Evolutionary conservation across 305 asterid species (phyloP).

Genomic region (Lippia alba): DNA sequence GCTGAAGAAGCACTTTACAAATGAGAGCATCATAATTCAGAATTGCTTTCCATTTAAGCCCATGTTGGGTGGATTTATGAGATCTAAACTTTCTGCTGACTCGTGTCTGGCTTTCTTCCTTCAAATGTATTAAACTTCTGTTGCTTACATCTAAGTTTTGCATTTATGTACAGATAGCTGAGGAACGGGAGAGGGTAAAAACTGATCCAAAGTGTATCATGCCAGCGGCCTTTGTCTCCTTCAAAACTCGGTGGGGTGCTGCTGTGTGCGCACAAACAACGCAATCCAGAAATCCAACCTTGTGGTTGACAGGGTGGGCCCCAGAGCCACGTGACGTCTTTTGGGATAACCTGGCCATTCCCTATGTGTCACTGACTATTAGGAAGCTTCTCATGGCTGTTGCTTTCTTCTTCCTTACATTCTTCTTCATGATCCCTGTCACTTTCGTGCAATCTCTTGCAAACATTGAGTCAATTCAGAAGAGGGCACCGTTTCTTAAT

Average conservation of each 20-base stretch:
- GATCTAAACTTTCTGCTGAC: slow-evolving; percentile 4
- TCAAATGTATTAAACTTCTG: slow-evolving; percentile 22
- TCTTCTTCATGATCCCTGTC: slow-evolving; percentile 90
- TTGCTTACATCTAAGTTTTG: slow-evolving; percentile 30
- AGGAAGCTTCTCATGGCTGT: slow-evolving; percentile 81
- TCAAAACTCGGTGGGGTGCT: slow-evolving; percentile 92
- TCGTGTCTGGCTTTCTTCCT: slow-evolving; percentile 14
- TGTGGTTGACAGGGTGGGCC: slow-evolving; percentile 98
- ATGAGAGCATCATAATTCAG: slow-evolving; percentile 25
- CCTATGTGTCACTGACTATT: slow-evolving; percentile 80
- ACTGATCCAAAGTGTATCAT: slow-evolving; percentile 64
- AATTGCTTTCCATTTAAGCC: slow-evolving; percentile 12
- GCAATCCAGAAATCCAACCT: slow-evolving; percentile 86
- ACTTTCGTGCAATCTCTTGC: slow-evolving; percentile 93
- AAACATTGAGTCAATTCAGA: slow-evolving; percentile 80
- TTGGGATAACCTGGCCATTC: slow-evolving; percentile 93
- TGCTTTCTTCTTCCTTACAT: slow-evolving; percentile 92
- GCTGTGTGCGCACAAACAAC: slow-evolving; percentile 98
- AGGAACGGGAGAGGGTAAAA: slow-evolving; percentile 69
- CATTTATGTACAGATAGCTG: slow-evolving; percentile 63
- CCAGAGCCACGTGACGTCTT: slow-evolving; percentile 92
- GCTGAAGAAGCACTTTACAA: not conserved
- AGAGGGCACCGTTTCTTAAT: slow-evolving; percentile 65
- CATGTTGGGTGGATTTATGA: not conserved
- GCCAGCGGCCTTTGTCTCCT: slow-evolving; percentile 97